These are phyloP conservation scores for Durotheca rogersii DNA, from an alignment of 495 filamentous ascomycete genomes.

Conservation along the genomic window DNA sequence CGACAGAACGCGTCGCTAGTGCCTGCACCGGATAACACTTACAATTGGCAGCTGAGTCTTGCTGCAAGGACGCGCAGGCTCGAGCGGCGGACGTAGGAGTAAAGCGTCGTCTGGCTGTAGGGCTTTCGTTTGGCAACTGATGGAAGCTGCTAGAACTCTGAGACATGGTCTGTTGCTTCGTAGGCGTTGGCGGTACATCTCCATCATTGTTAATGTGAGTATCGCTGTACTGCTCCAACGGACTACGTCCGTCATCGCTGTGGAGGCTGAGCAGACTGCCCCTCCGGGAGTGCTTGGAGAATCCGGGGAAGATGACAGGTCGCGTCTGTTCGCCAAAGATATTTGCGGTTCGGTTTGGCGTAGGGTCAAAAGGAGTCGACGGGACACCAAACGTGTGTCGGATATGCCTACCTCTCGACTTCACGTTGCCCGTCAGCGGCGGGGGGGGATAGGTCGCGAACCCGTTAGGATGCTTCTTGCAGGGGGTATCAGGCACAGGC, in stretches of 20 bases:
- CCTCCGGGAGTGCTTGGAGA: constrained; percentile 55
- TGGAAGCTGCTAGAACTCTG: constrained; percentile 22
- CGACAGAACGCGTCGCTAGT: constrained; percentile 32
- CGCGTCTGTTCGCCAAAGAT: constrained; percentile 27
- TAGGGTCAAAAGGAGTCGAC: constrained; percentile 58
- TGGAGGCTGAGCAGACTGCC: constrained; percentile 77
- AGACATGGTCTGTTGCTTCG: constrained; percentile 56
- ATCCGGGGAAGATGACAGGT: constrained; percentile 42
- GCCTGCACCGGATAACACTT: constrained; percentile 43
- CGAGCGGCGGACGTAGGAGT: constrained; percentile 31
- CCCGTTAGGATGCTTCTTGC: constrained; percentile 73
- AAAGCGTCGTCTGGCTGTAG: constrained; percentile 33
- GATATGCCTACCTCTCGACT: constrained; percentile 45
- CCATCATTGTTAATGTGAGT: constrained; percentile 55
- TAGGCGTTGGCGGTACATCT: constrained; percentile 88
- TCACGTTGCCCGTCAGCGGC: constrained; percentile 50
- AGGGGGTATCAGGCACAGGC: constrained; percentile 88
- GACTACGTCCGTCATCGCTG: constrained; percentile 62
- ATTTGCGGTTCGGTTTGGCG: constrained; percentile 18
- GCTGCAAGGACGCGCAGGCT: constrained; percentile 16
- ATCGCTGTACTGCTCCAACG: constrained; percentile 58
- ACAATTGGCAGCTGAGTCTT: constrained; percentile 38
- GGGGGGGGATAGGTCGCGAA: constrained; percentile 63
- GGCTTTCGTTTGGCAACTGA: constrained; percentile 36
- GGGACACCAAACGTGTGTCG: constrained; percentile 45